Base-by-base conservation (phyloP, 2,329 filamentous ascomycete species). In the Penicillium sp. region DNA sequence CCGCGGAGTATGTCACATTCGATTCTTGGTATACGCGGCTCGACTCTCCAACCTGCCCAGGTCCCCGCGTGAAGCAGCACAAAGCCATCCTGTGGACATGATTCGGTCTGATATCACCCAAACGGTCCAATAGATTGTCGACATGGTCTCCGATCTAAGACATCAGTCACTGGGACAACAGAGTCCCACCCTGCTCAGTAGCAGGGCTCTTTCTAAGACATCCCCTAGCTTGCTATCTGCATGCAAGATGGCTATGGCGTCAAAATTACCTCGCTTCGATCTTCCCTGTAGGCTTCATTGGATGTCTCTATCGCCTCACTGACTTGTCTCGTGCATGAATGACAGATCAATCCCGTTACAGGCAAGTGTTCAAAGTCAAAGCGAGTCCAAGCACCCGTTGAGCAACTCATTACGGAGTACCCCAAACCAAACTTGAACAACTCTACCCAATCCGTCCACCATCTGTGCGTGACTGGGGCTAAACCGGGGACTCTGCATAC, bases 401-500 rank as follows among this genome's bases (percentile, higher is more conserved):
- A 36, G 13, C 34, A n/a, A n/a, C 34, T n/a, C 34, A 13, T 36
- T 36, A 18, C 18, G 18, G 18, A 18, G 18, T 18, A 18, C 18
- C 13, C n/a, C 34, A 13, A n/a, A 7, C 34, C 34, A 36, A 13
- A 16, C 34, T n/a, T 36, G 38, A 21, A 41, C 34, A 14, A 13
- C 14, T 10, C 21, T 27, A 10, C 45, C 45, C 8, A 40, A 40
- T 39, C 21, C 34, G 13, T n/a, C 13, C 34, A 24, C 14, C 42
- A 18, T 13, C 32, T 21, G 14, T 16, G 45, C 50, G 36, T 50
- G 32, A 50, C 40, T 13, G 32, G 31, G 16, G 24, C 40, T 50
- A 32, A 45, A 49, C 11, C 16, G 32, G 51, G 46, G 34, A 45
- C 39, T 40, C 32, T 10, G 46, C 46, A 39, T 34, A 50, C 14